These are phyloP conservation scores for Naumovozyma baii DNA, from an alignment of 805 yeast species.

Conservation along the genomic window DNA sequence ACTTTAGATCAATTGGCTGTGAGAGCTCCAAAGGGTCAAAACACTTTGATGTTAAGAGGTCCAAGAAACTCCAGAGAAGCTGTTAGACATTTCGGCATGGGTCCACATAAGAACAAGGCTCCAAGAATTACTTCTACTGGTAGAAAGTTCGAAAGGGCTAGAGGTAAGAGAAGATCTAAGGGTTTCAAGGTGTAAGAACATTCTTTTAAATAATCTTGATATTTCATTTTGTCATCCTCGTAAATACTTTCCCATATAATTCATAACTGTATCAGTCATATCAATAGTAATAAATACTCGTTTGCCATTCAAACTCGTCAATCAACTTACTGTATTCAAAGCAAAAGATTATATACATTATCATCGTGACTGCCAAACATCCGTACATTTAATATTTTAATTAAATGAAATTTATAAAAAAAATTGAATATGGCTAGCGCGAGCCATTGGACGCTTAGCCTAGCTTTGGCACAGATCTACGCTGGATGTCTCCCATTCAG, in stretches of 20 bases:
- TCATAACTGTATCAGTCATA: too few relatives aligned
- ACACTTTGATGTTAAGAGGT: slow-evolving; percentile 97
- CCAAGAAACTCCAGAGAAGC: slow-evolving; percentile 99
- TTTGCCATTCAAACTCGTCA: too few relatives aligned
- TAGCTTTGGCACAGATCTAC: too few relatives aligned
- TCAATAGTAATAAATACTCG: too few relatives aligned
- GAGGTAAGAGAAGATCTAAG: slow-evolving; percentile 99
- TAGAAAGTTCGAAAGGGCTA: slow-evolving; percentile 99
- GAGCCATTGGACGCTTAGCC: too few relatives aligned
- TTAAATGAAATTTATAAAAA: background rate
- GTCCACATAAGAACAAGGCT: slow-evolving; percentile 99
- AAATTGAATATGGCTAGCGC: too few relatives aligned
- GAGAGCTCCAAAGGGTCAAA: slow-evolving; percentile 98
- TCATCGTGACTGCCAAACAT: background rate
- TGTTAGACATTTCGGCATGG: slow-evolving; percentile 98
- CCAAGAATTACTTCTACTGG: slow-evolving; percentile 97
- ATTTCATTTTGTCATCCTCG: background rate
- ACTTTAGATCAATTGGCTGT: slow-evolving; percentile 98
- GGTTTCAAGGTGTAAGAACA: slow-evolving; percentile 95
- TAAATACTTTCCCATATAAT: background rate
- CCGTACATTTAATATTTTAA: background rate
- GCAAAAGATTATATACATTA: too few relatives aligned
- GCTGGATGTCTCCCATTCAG: too few relatives aligned
- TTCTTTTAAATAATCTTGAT: background rate
- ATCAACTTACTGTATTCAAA: too few relatives aligned